Base-by-base conservation (phyloP, 2,329 filamentous ascomycete genomes). In the Talaromyces atroroseus region DNA sequence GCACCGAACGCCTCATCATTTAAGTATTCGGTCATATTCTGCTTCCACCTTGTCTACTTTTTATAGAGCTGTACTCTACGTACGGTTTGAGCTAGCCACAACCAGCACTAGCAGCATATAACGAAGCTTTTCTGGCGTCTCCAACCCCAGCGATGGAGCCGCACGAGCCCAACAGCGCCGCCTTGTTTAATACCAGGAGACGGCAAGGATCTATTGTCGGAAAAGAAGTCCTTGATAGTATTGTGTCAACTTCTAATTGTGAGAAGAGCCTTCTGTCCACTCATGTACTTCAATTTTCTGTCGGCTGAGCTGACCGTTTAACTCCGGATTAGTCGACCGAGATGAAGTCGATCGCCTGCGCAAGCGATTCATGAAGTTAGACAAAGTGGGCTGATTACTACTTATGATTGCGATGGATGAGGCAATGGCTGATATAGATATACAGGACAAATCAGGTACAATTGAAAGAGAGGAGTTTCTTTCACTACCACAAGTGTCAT, bases 381-480 rank as follows among this genome's bases (percentile, higher is more conserved):
- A 99, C 76, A 97, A 96, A 84, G 92, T 94, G 51, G 32, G 56
- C 34, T 32, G 29, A 40, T 49, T 29, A 46, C n/a, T 24, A 18
- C n/a, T 44, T 26, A 14, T 34, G 10, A 29, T 36, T 20, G 10
- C 36, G 42, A 49, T 34, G 14, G 8, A 18, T 3, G 32, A 14
- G 32, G 24, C 16, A n/a, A 53, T 38, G 45, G 23, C 52, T 61
- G 49, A 60, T 45, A 24, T 61, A 45, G 26, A 20, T 44, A 20
- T 24, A 56, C 64, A 96, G 92, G 92, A 99, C 74, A 95, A 95
- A 78, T 96, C 92, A 14, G 94, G 94, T 65, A 97, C 94, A 49
- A 96, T 99, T 76, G 94, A 99, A 76, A 91, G 94, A 69, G 92
- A 97, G 72, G 94, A 99, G 74, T 99, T 99, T 75, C 86, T 99